Evolutionary conservation across 2,329 filamentous ascomycete genomes (phyloP), one percentile per base, ranked within the genome.

Genomic region (Colletotrichum australisinense): DNA sequence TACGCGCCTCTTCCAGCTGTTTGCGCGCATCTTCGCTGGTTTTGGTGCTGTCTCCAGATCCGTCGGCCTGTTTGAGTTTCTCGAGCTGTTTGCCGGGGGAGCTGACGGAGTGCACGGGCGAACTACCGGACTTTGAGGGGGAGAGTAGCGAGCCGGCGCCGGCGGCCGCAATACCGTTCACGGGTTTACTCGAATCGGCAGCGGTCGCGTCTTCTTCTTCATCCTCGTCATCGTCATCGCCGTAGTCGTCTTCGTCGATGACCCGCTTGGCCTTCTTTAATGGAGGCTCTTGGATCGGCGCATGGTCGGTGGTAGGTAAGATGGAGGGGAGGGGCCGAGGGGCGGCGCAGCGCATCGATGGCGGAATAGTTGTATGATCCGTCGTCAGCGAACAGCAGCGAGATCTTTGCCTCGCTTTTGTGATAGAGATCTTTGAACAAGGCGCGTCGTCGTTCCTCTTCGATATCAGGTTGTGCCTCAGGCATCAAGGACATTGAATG

Each of bases 1-100:
- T 95, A 81, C 97, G 97, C 77, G 95, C 94, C 80, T 97, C 94
- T 82, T 98, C 95, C 75, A 98, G 85, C 82, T 95, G 94, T 84
- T 97, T 97, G 79, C 97, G 94, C 82, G 95, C 94, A 86, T 98
- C 94, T 80, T 98, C 95, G 8, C 93, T 92, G 28, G 92, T 90
- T 81, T 94, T 95, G 68, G 90, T 86, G 83, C 87, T 88, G 78
- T 90, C 80, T 76, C 87, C 86, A 46, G 84, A 83, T 9, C 77
- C 79, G 59, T 87, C 86, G 64, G 85, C 84, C 9, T 86, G 86
- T 75, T 88, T 89, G 63, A 86, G 79, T 77, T 90, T 91, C 55
- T 88, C 85, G 69, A 84, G 81, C 30, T 64, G 60, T 76, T 89
- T 92, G 68, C 89, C 91, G 75, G 86, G 91, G 76, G 89, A 93